Base-by-base conservation (phyloP, 768 basidiomycete species). In the Leccinum aurantiacum region DNA sequence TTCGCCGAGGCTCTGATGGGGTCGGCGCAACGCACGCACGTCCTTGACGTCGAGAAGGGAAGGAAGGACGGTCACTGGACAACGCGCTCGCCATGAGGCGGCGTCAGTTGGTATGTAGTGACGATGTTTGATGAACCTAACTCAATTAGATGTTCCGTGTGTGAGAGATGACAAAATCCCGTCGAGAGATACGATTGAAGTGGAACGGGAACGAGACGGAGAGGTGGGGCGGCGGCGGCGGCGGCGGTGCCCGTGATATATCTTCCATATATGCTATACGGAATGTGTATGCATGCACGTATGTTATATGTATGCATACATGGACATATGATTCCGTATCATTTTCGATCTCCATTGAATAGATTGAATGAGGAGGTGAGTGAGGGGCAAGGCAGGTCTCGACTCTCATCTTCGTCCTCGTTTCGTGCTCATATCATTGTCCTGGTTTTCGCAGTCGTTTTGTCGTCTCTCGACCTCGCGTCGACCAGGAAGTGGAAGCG, bases 41-140 rank as follows among this genome's bases (percentile, higher is more conserved):
- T 46, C 44, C 44, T 46, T 46, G 44, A 46, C 44, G 19, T 46
- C 19, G 44, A 46, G n/a, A 46, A 46, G 44, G 44, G 44, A 46
- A 44, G 41, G 41, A 44, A 19, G 44, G 11, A 19, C 44, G 19
- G 44, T 46, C 29, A 29, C 2, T 46, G 19, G 60, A 60, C 69
- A 70, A 71, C 59, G 68, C 69, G 57, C 66, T 54, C 35, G 54
- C 68, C 69, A 72, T 60, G 70, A 70, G 69, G 67, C 60, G 22
- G 25, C 14, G 13, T 46, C 11, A 46, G 44, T 46, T 46, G 44
- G 44, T 44, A 53, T 60, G 29, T 9, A 54, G 29, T 54, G 53
- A 52, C 11, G 44, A 46, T 19, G 44, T 46, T 46, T 59, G 53
- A 24, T 59, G 53, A 69, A 71, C 65, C 54, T 69, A 69, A 69